phyloP scores from a whole-genome alignment of 495 filamentous ascomycete species.

The Usnea hakonensis region DNA sequence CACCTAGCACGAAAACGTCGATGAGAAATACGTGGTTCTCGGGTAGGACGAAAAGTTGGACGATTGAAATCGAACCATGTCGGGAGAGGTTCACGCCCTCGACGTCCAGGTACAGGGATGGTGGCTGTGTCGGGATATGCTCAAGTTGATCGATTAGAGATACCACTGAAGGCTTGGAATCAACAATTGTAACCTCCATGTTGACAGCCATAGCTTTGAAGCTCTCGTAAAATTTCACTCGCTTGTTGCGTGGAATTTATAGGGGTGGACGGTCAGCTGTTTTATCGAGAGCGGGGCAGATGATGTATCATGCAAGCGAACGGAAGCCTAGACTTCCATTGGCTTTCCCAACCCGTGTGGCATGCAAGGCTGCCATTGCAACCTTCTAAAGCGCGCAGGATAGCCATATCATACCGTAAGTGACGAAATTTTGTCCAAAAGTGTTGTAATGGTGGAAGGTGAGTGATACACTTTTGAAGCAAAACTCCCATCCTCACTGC shows the following conservation, averaged over 20 bases:
- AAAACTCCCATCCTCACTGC: too few species aligned
- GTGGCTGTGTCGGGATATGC: conserved; percentile 26
- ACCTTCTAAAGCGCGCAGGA: background rate
- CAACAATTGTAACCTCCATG: conserved; percentile 14
- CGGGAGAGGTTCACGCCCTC: conserved; percentile 46
- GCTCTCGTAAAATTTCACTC: background rate
- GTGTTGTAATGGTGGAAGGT: too few species aligned
- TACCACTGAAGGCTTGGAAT: conserved; percentile 4
- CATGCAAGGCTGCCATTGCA: background rate
- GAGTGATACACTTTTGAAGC: too few species aligned
- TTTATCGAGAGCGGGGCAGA: background rate
- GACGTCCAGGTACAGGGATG: conserved; percentile 47
- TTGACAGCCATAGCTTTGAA: background rate
- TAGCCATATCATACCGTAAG: too few species aligned
- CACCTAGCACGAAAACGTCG: conserved; percentile 42
- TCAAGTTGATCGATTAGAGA: conserved; percentile 16
- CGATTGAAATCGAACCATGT: conserved; percentile 43
- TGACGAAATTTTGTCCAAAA: too few species aligned
- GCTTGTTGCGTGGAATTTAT: background rate
- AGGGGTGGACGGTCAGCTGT: background rate
- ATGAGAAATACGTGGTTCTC: conserved; percentile 37
- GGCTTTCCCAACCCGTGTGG: background rate
- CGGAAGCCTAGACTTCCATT: background rate
- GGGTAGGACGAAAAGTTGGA: conserved; percentile 35
- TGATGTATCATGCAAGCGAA: background rate